Percentiles rank a stretch among this genome's conserved stretches.
These are phyloP conservation scores for Mortierella polycephala DNA, from an alignment of 371 early-diverging fungal genomes.

Conservation along the genomic window DNA sequence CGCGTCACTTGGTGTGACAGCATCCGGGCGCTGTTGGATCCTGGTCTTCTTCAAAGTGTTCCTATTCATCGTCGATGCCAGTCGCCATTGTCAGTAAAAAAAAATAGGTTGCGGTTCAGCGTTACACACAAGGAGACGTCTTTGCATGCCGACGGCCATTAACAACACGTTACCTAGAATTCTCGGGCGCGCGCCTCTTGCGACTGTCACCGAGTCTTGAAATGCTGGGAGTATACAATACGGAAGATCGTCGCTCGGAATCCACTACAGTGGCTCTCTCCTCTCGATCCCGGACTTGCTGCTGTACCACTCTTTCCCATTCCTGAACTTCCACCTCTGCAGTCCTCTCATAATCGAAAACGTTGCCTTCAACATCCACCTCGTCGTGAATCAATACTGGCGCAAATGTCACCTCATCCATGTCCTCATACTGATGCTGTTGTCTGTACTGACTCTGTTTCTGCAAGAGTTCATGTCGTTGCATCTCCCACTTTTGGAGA, in stretches of 20 bases:
- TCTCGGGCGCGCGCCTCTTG: conserved; percentile 30
- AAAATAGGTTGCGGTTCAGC: neutral
- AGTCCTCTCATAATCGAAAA: conserved; percentile 20
- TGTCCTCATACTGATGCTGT: conserved; percentile 6
- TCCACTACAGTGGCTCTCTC: conserved; percentile 10
- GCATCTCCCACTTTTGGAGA: conserved; percentile 18
- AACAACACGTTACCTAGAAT: conserved; percentile 10
- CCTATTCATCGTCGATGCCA: conserved; percentile 1
- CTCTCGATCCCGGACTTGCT: conserved; percentile 16
- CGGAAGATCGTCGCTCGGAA: neutral
- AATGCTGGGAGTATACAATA: neutral
- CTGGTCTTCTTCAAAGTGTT: conserved; percentile 10
- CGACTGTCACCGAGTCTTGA: conserved; percentile 21
- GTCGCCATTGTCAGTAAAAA: neutral
- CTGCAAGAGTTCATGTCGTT: conserved; percentile 10
- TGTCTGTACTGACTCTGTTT: conserved; percentile 11
- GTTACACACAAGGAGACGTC: neutral
- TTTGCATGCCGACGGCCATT: neutral
- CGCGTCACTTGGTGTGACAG: neutral
- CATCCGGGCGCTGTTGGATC: neutral
- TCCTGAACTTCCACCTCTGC: conserved; percentile 14
- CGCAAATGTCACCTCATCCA: conserved; percentile 10
- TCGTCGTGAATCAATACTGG: conserved; percentile 39
- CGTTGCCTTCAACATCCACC: conserved; percentile 33
- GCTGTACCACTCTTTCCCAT: conserved; percentile 24